Base-by-base conservation (phyloP, 2,329 filamentous ascomycete genomes). In the Chrysoporthe austroafricana region DNA sequence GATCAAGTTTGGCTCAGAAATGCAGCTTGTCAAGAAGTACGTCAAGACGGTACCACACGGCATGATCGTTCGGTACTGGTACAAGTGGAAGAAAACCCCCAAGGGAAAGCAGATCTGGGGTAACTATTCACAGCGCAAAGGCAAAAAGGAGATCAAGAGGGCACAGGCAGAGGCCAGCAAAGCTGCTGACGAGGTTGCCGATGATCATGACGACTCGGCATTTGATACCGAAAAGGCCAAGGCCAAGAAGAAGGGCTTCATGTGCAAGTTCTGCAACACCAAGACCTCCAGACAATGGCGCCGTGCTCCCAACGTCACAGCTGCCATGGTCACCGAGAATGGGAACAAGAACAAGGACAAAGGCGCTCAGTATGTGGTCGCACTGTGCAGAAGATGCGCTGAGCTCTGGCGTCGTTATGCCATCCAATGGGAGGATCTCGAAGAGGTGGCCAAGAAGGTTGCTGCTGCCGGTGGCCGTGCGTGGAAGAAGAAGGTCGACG, bases 61-160 rank as follows among this genome's bases (percentile, higher is more conserved):
- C 62, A 88, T 93, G 68, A 91, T 97, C 70, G 93, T 97, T 36
- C 91, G 96, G 3, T 96, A 92, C 76, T 99, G 98, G 79, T 99
- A 99, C 77, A 92, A 92, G 72, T 99, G 96, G 96, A 99, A 99
- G 81, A 98, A 98, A 79, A 93, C 93, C 0, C 86, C 91, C 1
- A 89, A 90, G 68, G 96, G 96, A 52, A 90, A 88, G 75, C 89
- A 96, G 73, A 89, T 99, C 32, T 97, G 96, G 94, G 93, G 93
- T 69, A 92, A 90, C 71, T 97, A 91, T 74, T 89, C 92, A 62
- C 93, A 92, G 13, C 88, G 95, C 58, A 97, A 96, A 76, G 92
- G 93, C 66, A 96, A 95, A 78, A 97, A 96, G 79, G 93, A 96
- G 75, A 89, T 89, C 54, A 92, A 90, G 75, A 91, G 89, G 73